These are phyloP conservation scores for Colletotrichum nymphaeae DNA, from an alignment of 2,329 filamentous ascomycete genomes.

Conservation along the genomic window DNA sequence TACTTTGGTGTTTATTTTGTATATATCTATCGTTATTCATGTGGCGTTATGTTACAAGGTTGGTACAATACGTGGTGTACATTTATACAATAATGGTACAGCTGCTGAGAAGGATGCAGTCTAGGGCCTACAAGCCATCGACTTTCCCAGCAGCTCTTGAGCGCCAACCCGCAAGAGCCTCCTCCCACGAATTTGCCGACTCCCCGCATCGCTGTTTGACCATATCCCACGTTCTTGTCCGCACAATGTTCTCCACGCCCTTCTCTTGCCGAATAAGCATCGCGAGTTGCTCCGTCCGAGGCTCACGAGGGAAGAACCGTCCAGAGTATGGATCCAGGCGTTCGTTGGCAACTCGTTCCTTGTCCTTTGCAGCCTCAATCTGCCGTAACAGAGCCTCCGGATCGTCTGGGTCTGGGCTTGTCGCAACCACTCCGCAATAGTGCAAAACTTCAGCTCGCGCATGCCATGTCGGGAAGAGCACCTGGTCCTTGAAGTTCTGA, in stretches of 20 bases:
- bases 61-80: conserved; percentile 25
- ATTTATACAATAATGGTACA: not conserved
- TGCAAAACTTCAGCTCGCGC: conserved; percentile 83
- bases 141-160: conserved; percentile 8
- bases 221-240: conserved; percentile 83
- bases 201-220: conserved; percentile 80
- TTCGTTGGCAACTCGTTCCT: conserved; percentile 85
- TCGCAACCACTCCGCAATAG: conserved; percentile 91
- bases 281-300: conserved; percentile 83
- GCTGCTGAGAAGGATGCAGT: not conserved
- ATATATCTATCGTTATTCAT: conserved; percentile 13
- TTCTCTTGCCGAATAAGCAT: conserved; percentile 79
- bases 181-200: conserved; percentile 70
- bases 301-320: conserved; percentile 82
- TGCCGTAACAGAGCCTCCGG: conserved; percentile 79
- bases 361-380: conserved; percentile 75
- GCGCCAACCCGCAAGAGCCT: conserved; percentile 71
- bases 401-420: conserved; percentile 87
- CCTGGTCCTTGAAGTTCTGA: conserved; percentile 76
- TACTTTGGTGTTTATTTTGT: not conserved
- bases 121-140: not conserved
- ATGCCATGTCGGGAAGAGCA: conserved; percentile 92
- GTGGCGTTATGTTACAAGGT: conserved; percentile 14
- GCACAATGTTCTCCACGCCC: conserved; percentile 81
- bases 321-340: conserved; percentile 91